Evolutionary conservation across 768 basidiomycete species (phyloP).

Genomic region (Pulveroboletus ravenelii): DNA sequence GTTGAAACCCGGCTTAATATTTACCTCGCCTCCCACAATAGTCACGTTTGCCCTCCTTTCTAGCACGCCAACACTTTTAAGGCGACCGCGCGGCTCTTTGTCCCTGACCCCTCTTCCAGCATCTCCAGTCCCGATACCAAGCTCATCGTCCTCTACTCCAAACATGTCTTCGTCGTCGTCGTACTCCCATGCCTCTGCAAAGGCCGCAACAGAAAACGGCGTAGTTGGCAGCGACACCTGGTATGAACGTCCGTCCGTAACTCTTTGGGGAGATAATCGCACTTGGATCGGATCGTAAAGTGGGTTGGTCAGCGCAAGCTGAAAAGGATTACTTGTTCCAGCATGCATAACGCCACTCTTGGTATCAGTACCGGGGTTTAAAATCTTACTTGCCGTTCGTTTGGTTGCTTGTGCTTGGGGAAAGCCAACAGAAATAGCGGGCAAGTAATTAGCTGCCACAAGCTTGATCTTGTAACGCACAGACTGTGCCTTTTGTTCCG

Average conservation of each 20-base stretch:
- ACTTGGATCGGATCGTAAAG: conserved; percentile 95
- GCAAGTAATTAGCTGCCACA: conserved; percentile 91
- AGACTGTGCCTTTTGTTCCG: conserved; percentile 94
- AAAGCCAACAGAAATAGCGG: conserved; percentile 70
- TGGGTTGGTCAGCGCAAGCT: conserved; percentile 89
- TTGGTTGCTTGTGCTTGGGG: conserved; percentile 48
- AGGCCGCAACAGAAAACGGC: conserved; percentile 80
- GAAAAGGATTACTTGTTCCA: conserved; percentile 80
- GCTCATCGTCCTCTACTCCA: conserved; percentile 41
- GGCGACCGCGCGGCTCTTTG: conserved; percentile 43
- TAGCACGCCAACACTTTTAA: conserved; percentile 70
- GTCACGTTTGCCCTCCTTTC: conserved; percentile 90
- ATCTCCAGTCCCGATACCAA: conserved; percentile 29
- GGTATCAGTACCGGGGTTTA: conserved; percentile 34
- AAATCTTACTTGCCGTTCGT: conserved; percentile 35
- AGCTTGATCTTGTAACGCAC: conserved; percentile 97
- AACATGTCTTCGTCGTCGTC: conserved; percentile 91
- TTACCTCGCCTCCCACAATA: conserved; percentile 82
- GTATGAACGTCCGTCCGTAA: conserved; percentile 46
- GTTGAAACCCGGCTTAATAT: conserved; percentile 72
- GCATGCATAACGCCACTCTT: conserved; percentile 51
- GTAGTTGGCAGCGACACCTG: conserved; percentile 74
- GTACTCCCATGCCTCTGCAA: conserved; percentile 97
- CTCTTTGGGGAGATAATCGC: conserved; percentile 72
- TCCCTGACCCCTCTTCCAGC: conserved; percentile 38